A percentile compares a stretch with the other conserved stretches of the same genome.
phyloP scores from a whole-genome alignment of 1,284 basidiomycete species.

The Blastosporella zonata region DNA sequence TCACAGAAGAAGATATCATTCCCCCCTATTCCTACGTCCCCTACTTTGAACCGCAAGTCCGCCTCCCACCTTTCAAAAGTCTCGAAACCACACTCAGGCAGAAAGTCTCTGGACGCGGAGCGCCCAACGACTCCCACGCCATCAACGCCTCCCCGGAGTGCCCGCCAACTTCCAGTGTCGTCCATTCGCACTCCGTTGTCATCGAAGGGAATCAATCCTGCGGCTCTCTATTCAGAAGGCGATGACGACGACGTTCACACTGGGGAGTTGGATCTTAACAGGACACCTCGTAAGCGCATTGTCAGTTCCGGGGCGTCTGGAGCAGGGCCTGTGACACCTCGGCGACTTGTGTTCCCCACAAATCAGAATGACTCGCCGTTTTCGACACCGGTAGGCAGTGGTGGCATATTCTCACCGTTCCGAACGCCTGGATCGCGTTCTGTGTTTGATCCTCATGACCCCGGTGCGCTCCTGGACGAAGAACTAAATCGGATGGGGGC shows the following conservation, averaged over 20 bases:
- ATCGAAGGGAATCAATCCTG: conserved; percentile 54
- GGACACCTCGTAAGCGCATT: conserved; percentile 53
- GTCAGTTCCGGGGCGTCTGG: conserved; percentile 26
- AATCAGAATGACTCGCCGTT: conserved; percentile 47
- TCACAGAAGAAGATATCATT: conserved; percentile 32
- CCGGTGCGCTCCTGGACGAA: conserved; percentile 59
- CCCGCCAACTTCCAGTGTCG: conserved; percentile 43
- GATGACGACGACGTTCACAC: conserved; percentile 33
- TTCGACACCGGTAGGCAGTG: conserved; percentile 43
- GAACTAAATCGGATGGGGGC: conserved; percentile 53
- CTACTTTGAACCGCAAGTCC: conserved; percentile 41
- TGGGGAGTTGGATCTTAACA: conserved; percentile 36
- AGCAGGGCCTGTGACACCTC: conserved; percentile 53
- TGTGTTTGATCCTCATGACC: conserved; percentile 68
- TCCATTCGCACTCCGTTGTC: conserved; percentile 64
- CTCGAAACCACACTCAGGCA: conserved; percentile 14
- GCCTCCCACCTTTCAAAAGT: conserved; percentile 27
- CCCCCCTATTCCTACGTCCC: conserved; percentile 48
- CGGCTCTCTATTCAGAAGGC: conserved; percentile 13
- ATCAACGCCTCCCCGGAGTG: conserved; percentile 38
- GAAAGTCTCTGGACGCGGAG: conserved; percentile 20
- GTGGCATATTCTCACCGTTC: conserved; percentile 46
- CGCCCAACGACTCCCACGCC: conserved; percentile 32
- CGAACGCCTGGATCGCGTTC: conserved; percentile 51
- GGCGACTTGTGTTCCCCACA: conserved; percentile 47